Base-by-base conservation (phyloP, 345 rosid genomes). In the Xanthoceras sorbifolium region DNA sequence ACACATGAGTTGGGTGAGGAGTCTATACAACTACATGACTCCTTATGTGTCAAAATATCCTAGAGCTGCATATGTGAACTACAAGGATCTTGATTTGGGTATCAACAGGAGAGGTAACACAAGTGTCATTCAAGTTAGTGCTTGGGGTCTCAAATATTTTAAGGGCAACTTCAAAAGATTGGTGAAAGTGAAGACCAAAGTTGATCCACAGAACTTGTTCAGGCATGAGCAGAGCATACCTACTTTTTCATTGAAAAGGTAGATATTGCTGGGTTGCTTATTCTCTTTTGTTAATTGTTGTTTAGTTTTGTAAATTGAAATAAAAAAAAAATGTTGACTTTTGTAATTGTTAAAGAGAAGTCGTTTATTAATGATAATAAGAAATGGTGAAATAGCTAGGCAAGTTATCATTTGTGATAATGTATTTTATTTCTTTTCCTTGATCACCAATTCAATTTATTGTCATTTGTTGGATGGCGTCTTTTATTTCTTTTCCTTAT, bases 141-240 rank as follows among this genome's bases (percentile, higher is more conserved):
- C 2, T 10, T 90, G 88, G 83, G 92, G 94, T n/a, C 20, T 48
- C 15, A 86, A 71, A 70, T 88, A 91, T 75, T 89, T 85, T 54
- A 82, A 82, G 74, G 76, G 40, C 17, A 90, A 90, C 18, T 87
- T 90, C 77, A 40, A 80, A 44, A 85, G 85, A 73, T 73, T 91
- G 83, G 86, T 87, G 66, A 73, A 34, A 42, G 67, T 85, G 62
- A 89, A 91, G 78, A 65, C 92, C 2, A 74, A 36, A 60, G 79
- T 89, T 68, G 95, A 88, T 69, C 94, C 87, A 3, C 73, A 63
- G 0, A 88, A 90, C 60, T 84, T 90, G 78, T 90, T 90, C 52
- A 79, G 89, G 42, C 83, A 87, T 62, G 95, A 89, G 25, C 95
- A 91, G 78, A 89, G 90, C 40, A 79, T 91, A 28, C 95, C 93